Conservation (phyloP, 2,329 filamentous ascomycete species). For the Colletotrichum sp. region DNA sequence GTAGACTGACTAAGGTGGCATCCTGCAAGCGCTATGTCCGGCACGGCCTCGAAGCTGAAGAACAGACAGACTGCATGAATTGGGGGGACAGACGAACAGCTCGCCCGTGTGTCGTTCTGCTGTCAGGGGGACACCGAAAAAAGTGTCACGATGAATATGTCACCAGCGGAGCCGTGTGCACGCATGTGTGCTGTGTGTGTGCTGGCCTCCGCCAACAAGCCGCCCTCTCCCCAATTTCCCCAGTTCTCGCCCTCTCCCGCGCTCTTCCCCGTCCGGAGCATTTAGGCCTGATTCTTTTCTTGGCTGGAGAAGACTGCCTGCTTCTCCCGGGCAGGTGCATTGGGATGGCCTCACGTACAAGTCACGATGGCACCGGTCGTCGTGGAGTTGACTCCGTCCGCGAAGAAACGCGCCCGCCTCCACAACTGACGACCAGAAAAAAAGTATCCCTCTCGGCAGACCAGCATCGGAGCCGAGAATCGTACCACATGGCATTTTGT, state of each 20-base stretch:
- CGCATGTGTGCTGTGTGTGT: neutral
- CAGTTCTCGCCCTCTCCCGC: neutral
- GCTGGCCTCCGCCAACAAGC: neutral
- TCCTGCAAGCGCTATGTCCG: neutral
- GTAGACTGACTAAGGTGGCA: neutral
- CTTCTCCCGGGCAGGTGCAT: neutral
- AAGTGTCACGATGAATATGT: neutral
- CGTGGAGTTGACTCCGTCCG: neutral
- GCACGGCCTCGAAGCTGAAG: neutral
- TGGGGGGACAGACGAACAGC: neutral
- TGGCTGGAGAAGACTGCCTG: neutral
- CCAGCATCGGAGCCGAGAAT: neutral
- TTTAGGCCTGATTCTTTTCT: neutral
- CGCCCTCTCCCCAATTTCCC: neutral
- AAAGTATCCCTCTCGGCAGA: neutral
- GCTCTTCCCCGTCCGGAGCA: neutral
- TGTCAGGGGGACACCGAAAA: neutral
- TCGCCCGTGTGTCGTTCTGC: neutral
- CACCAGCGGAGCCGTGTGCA: neutral
- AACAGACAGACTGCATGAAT: neutral
- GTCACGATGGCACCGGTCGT: neutral
- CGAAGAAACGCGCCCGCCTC: neutral
- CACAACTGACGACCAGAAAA: neutral
- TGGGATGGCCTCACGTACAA: neutral
- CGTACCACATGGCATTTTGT: constrained; percentile 11